Conservation (phyloP, 2,329 filamentous ascomycete genomes). For the Biscogniauxia sp. region DNA sequence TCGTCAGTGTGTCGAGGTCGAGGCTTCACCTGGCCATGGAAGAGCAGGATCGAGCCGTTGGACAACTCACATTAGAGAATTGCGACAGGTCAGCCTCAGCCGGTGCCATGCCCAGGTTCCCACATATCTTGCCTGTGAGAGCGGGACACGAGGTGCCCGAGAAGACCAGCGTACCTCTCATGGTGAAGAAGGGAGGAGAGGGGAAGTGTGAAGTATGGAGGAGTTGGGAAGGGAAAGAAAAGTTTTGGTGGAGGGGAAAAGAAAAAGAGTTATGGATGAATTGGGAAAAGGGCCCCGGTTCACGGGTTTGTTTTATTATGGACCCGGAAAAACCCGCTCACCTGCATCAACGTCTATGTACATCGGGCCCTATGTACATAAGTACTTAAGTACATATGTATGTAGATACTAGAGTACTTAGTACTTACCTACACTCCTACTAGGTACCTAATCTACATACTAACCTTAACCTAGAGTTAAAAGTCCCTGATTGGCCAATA, state of each 20-base stretch:
- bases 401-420: no score
- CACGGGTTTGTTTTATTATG: no score
- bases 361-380: no score
- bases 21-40: conserved; percentile 1
- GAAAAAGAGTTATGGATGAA: not conserved
- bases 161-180: conserved; percentile 68
- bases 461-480: no score
- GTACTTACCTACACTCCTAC: no score
- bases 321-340: no score
- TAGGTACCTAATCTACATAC: no score
- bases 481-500: not conserved
- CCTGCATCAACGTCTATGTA: no score
- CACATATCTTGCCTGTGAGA: conserved; percentile 64
- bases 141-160: conserved; percentile 65
- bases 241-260: conserved; percentile 26
- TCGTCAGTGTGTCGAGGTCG: conserved; percentile 18
- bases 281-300: no score
- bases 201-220: conserved; percentile 15
- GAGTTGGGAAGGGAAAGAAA: conserved; percentile 18
- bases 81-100: conserved; percentile 65
- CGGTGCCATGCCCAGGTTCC: conserved; percentile 64
- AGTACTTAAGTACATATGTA: not conserved
- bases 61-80: conserved; percentile 63
- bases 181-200: conserved; percentile 31
- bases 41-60: conserved; percentile 1